Conservation (phyloP, 2,329 filamentous ascomycete species). For the Penicillium sp. region DNA sequence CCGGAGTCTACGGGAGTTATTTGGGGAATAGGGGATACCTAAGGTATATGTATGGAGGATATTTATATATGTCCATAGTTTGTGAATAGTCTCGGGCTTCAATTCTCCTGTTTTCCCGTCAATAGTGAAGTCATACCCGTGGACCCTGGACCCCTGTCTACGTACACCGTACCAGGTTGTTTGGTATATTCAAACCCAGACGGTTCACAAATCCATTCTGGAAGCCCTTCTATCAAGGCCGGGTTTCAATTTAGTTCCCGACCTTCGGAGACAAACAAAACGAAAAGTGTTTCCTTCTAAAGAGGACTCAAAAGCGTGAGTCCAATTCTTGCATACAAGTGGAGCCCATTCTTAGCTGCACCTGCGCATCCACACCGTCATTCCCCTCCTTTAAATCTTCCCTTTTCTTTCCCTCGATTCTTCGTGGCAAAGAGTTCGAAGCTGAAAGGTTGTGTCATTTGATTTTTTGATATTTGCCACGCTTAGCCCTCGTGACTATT, state of each 20-base stretch:
- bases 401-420: conserved; percentile 1
- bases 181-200: conserved; percentile 8
- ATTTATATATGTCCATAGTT: too few relatives aligned
- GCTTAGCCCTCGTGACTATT: not conserved
- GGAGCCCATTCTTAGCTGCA: conserved; percentile 14
- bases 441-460: not conserved
- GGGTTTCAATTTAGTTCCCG: not conserved
- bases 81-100: not conserved
- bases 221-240: not conserved
- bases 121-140: not conserved
- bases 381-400: conserved; percentile 10
- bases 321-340: conserved; percentile 5
- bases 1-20: not conserved
- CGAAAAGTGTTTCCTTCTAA: not conserved
- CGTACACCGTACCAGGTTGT: not conserved
- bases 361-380: conserved; percentile 28
- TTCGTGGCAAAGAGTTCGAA: not conserved
- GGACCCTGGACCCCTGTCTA: not conserved
- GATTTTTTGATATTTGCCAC: not conserved
- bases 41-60: too few relatives aligned
- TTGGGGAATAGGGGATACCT: not conserved
- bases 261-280: not conserved
- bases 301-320: not conserved
- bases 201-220: conserved; percentile 5
- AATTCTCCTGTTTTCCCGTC: not conserved